These are phyloP conservation scores for Kalmanozyma brasiliensis DNA, from an alignment of 1,284 basidiomycete genomes.

Conservation along the genomic window DNA sequence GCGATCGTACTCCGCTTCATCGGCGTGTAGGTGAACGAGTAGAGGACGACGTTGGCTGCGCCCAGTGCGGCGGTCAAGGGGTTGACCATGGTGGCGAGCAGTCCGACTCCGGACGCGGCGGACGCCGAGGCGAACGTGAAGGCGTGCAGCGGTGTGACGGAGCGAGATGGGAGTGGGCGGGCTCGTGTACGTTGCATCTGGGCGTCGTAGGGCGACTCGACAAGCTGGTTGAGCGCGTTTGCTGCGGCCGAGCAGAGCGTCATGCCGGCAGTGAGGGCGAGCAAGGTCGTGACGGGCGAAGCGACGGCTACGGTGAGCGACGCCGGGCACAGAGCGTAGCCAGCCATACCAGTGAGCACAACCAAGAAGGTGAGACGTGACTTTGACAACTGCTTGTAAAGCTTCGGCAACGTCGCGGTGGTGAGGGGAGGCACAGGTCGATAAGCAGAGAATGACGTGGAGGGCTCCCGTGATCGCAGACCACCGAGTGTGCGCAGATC, in stretches of 20 bases:
- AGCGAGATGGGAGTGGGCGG: constrained; percentile 85
- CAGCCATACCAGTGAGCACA: constrained; percentile 89
- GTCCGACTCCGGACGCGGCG: constrained; percentile 79
- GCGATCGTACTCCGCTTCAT: constrained; percentile 87
- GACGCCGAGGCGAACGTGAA: constrained; percentile 80
- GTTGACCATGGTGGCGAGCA: constrained; percentile 87
- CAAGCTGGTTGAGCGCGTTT: constrained; percentile 92
- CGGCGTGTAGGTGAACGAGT: constrained; percentile 91
- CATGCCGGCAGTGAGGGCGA: constrained; percentile 89
- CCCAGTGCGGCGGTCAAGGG: constrained; percentile 87
- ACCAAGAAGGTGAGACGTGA: constrained; percentile 86
- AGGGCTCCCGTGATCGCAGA: constrained; percentile 29
- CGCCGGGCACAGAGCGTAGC: constrained; percentile 82
- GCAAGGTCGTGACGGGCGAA: constrained; percentile 70
- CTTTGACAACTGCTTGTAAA: constrained; percentile 87
- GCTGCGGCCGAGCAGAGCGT: constrained; percentile 91
- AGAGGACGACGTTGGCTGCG: constrained; percentile 84
- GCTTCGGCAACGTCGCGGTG: constrained; percentile 23
- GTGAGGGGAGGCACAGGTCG: constrained; percentile 47
- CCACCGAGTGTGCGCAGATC: constrained; percentile 29
- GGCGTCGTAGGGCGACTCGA: constrained; percentile 94
- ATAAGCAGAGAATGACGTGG: constrained; percentile 35
- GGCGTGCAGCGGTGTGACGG: constrained; percentile 86
- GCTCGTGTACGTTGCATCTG: constrained; percentile 93
- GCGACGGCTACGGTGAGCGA: constrained; percentile 42